These are phyloP conservation scores for Citrus hindsii DNA, from an alignment of 345 rosid species.

Conservation along the genomic window DNA sequence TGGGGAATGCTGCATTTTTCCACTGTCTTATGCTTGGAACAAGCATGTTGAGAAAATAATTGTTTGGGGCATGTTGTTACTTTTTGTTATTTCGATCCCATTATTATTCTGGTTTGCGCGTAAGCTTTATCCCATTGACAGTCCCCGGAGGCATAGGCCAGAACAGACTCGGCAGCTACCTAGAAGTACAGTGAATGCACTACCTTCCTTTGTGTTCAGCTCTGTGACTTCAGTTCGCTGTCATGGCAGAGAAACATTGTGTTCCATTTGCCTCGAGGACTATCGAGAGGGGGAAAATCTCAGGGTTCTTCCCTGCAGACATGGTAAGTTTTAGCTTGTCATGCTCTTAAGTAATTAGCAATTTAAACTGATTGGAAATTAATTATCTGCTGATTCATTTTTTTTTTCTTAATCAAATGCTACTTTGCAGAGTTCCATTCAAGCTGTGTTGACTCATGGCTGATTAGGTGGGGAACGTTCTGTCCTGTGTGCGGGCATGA, in stretches of 20 bases:
- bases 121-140: conserved; percentile 25
- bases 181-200: conserved; percentile 35
- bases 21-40: conserved; percentile 21
- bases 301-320: conserved; percentile 69
- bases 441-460: conserved; percentile 65
- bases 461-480: conserved; percentile 67
- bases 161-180: conserved; percentile 12
- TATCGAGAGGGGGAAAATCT: conserved; percentile 59
- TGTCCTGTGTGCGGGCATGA: conserved; percentile 82
- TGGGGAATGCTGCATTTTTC: conserved; percentile 60
- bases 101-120: conserved; percentile 41
- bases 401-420: conserved; percentile 18
- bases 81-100: conserved; percentile 33
- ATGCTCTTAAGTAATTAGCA: not conserved
- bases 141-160: conserved; percentile 42
- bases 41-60: too few relatives aligned
- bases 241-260: conserved; percentile 37
- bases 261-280: conserved; percentile 77
- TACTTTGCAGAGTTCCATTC: conserved; percentile 64
- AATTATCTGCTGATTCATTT: not conserved
- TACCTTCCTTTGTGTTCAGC: conserved; percentile 47
- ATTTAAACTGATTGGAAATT: not conserved
- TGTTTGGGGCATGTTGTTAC: too few relatives aligned
- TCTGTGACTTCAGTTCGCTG: conserved; percentile 22
- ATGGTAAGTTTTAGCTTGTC: conserved; percentile 36